Evolutionary conservation across 1,139 yeast genomes (phyloP), one percentile per base, ranked within the genome.

Genomic region (Saccharomyces pastorianus): DNA sequence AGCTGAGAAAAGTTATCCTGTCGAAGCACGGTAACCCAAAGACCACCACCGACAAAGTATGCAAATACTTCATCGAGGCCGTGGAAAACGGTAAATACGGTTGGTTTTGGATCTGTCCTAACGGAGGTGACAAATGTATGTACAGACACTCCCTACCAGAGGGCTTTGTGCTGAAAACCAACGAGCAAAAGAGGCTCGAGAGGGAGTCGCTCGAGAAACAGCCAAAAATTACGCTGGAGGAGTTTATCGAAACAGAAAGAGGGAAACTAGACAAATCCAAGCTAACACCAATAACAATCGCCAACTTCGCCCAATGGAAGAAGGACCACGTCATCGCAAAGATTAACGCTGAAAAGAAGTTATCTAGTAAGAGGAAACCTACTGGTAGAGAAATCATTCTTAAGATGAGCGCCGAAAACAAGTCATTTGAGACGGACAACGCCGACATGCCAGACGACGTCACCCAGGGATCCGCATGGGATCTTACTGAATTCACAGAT

Each of bases 61-160:
- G 99, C 79, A 93, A 91, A 71, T 83, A 73, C 72, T 95, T 95
- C 74, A 88, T 93, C 63, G 96, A 90, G 58, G 99, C 99, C 0
- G 98, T 95, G 58, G 99, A 95, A 69, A 90, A 90, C 68, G 95
- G 95, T 56, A 91, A 93, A 70, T 93, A 95, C 69, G 99, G 99
- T 64, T 93, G 99, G 99, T 91, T 93, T 73, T 93, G 99, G 99
- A 80, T 81, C 32, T 93, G 99, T 76, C 99, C 99, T 42, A 88
- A 88, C 64, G 93, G 93, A 46, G 97, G 96, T 59, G 84, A 85
- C 62, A 85, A 82, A 55, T 95, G 99, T 81, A 93, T 86, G 76
- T 95, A 95, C 76, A 84, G 81, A 71, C 99, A 95, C 73, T 86
- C 98, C n/a, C 78, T 95, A 64, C 99, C 99, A 47, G 90, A 95